Percentiles rank a stretch among this genome's conserved stretches.
Conservation (phyloP, 352 stramenopile genomes). For the Globisporangium viniferum region DNA sequence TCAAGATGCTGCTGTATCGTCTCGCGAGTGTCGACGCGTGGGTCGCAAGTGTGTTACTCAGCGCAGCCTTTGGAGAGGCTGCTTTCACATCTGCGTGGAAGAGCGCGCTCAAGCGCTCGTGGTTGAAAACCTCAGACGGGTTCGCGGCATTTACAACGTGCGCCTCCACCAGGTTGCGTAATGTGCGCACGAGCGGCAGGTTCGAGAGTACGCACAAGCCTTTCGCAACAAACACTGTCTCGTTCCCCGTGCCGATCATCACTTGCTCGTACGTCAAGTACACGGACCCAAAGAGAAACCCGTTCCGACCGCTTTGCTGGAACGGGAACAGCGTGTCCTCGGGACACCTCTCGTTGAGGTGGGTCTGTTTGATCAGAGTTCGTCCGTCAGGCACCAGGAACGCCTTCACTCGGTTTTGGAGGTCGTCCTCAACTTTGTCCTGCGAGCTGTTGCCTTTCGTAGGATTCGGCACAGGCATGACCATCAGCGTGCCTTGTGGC, state of each 20-base stretch:
- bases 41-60: slow-evolving; percentile 26
- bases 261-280: slow-evolving; percentile 73
- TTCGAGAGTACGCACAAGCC: slow-evolving; percentile 68
- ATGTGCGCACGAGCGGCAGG: slow-evolving; percentile 54
- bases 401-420: slow-evolving; percentile 54
- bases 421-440: slow-evolving; percentile 47
- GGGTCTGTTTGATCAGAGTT: slow-evolving; percentile 39
- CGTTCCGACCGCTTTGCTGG: slow-evolving; percentile 70
- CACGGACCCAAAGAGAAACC: slow-evolving; percentile 72
- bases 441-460: slow-evolving; percentile 16
- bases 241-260: slow-evolving; percentile 36
- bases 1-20: slow-evolving; percentile 42
- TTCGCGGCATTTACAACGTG: slow-evolving; percentile 36
- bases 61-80: slow-evolving; percentile 11
- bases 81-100: slow-evolving; percentile 25
- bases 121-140: slow-evolving; percentile 41
- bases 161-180: slow-evolving; percentile 57
- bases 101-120: slow-evolving; percentile 40
- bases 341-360: slow-evolving; percentile 30
- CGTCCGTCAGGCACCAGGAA: slow-evolving; percentile 71
- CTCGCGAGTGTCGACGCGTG: slow-evolving; percentile 29
- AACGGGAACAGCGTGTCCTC: slow-evolving; percentile 68
- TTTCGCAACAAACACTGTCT: slow-evolving; percentile 57
- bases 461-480: slow-evolving; percentile 48
- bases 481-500: slow-evolving; percentile 43